Percentiles rank a stretch among this genome's conserved stretches.
phyloP scores from a whole-genome alignment of 2,329 filamentous ascomycete genomes.

The Paraphaeosphaeria sporulosa region DNA sequence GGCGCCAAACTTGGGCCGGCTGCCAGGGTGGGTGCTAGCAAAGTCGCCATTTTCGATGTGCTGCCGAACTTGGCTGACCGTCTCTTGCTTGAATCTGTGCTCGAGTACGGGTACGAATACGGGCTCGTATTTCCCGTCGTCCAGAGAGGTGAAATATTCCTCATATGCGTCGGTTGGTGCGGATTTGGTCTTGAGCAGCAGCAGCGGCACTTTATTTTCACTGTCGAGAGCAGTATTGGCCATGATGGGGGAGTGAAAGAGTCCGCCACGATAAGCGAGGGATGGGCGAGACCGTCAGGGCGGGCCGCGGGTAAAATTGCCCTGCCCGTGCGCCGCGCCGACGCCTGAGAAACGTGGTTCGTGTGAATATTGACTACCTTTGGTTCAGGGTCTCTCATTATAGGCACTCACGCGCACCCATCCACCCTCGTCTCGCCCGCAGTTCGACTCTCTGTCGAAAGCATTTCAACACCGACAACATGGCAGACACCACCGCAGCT shows the following conservation, averaged over 20 bases:
- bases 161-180: constrained; percentile 75
- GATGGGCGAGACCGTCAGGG: constrained; percentile 8
- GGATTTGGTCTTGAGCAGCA: constrained; percentile 82
- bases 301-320: constrained; percentile 34
- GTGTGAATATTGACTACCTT: constrained; percentile 21
- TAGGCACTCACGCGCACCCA: constrained; percentile 9
- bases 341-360: constrained; percentile 26
- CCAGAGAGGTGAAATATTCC: constrained; percentile 65
- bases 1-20: constrained; percentile 68
- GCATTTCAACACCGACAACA: constrained; percentile 21
- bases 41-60: constrained; percentile 59
- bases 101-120: constrained; percentile 79
- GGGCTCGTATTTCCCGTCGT: constrained; percentile 64
- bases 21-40: constrained; percentile 25
- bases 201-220: constrained; percentile 59
- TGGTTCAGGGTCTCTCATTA: constrained; percentile 22
- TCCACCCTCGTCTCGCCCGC: constrained; percentile 20
- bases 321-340: constrained; percentile 24
- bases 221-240: constrained; percentile 22
- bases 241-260: constrained; percentile 27
- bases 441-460: constrained; percentile 16
- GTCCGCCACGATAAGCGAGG: constrained; percentile 13
- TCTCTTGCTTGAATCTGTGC: constrained; percentile 70
- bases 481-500: constrained; percentile 48
- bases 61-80: constrained; percentile 61